Base-by-base conservation (phyloP, 2,329 filamentous ascomycete genomes). In the Xylariaceae sp. region DNA sequence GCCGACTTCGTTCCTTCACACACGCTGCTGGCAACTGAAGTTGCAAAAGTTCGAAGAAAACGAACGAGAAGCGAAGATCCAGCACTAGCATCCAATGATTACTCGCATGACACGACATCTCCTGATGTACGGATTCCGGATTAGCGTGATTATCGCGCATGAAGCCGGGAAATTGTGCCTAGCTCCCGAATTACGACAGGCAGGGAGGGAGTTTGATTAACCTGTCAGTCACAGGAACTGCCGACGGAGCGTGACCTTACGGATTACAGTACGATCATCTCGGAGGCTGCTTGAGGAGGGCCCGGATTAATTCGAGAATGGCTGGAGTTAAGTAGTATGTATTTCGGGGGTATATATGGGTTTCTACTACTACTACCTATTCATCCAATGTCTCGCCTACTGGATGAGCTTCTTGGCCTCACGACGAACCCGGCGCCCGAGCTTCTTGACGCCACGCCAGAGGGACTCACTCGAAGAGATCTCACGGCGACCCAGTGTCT, bases 351-450 rank as follows among this genome's bases (percentile, higher is more conserved):
- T 9, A 9, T 42, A 42, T 42, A 42, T 42, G 9, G 7, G 8
- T 13, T 10, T 42, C 37, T 42, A 42, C 8, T 13, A 39, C 8
- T 39, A 23, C 35, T 30, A 30, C 23, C 3, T 30, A 30, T 30
- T 30, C 23, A 30, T 30, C 39, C 39, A 11, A 44, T 44, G 37
- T 55, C 50, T 59, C 44, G 30, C 34, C 54, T 60, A 69, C 17
- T 67, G 68, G 56, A 71, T 67, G 60, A 66, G 59, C 54, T 60
- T 68, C 65, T 70, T 71, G 10, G 60, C 65, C 60, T 67, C 64
- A 8, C 67, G 64, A 23, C 67, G 62, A 7, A 68, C 56, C 11
- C 63, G 62, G 18, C 68, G 62, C n/a, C 66, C 68, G 0, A 62
- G 60, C 62, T 68, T 70, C 47, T 65, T 59, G 4, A 70, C 56